phyloP scores from a whole-genome alignment of 345 rosid genomes.

The Excoecaria agallocha region DNA sequence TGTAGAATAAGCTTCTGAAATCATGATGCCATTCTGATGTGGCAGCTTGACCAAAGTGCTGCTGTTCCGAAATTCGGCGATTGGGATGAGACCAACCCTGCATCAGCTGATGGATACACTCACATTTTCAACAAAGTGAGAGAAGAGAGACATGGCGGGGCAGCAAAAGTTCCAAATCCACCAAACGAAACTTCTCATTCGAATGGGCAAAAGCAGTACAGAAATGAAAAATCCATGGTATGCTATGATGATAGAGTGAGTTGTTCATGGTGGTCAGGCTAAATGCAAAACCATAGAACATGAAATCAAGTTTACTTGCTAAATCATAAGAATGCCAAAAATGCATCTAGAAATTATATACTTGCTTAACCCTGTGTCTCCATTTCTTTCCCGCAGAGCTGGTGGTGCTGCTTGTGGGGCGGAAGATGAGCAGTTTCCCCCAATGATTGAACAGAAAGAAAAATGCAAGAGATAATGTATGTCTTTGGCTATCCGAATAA shows the following conservation, averaged over 20 bases:
- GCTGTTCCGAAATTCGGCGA: slow-evolving; percentile 42
- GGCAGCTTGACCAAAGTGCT: slow-evolving; percentile 24
- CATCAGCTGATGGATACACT: slow-evolving; percentile 35
- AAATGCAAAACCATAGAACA: neutral
- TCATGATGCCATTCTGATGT: neutral
- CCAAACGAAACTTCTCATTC: slow-evolving; percentile 2
- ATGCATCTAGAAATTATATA: neutral
- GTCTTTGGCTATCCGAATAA: neutral
- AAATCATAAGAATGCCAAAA: too few relatives aligned
- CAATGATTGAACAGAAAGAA: neutral
- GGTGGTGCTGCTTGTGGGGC: neutral
- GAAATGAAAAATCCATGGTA: neutral
- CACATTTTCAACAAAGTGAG: slow-evolving; percentile 31
- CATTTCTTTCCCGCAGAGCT: neutral
- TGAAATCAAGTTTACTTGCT: neutral
- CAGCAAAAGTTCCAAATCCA: neutral
- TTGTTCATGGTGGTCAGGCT: neutral
- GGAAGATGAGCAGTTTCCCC: neutral
- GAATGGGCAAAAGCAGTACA: neutral
- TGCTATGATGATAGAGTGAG: neutral
- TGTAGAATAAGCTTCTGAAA: neutral
- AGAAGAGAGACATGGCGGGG: slow-evolving; percentile 27
- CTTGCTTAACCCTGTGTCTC: neutral
- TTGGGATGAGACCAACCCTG: slow-evolving; percentile 42
- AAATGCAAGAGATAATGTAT: neutral